phyloP scores from a whole-genome alignment of 257 asterid genomes.

The Euphrasia confusa region DNA sequence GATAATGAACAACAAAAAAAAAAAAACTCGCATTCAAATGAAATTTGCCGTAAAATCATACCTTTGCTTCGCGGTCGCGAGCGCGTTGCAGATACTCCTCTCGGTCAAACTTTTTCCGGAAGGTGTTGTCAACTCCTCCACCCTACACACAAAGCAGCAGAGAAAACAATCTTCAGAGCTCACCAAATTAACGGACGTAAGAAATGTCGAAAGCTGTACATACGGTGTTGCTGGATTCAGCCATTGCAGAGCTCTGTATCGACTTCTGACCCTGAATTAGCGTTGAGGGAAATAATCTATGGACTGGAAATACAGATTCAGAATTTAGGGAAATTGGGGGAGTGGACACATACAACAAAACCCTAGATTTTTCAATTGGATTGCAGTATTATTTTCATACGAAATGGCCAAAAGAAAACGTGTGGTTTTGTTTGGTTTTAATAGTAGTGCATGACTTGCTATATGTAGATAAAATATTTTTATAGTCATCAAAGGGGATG shows the following conservation, averaged over 20 bases:
- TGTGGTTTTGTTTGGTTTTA: too few species aligned
- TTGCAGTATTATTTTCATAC: too few species aligned
- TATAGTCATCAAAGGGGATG: slow-evolving; percentile 46
- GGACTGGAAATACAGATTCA: not conserved
- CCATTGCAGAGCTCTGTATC: slow-evolving; percentile 39
- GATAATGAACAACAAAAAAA: not conserved
- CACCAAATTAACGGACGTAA: slow-evolving; percentile 16
- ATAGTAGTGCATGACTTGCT: too few species aligned
- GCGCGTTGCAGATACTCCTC: slow-evolving; percentile 95
- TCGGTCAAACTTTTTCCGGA: slow-evolving; percentile 76
- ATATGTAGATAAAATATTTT: too few species aligned
- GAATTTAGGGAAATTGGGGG: slow-evolving; percentile 11
- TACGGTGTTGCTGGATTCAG: slow-evolving; percentile 62
- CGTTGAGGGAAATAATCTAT: slow-evolving; percentile 5
- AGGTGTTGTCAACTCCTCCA: slow-evolving; percentile 90
- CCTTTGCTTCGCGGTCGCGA: slow-evolving; percentile 91
- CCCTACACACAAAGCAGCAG: slow-evolving; percentile 37
- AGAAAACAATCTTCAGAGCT: not conserved
- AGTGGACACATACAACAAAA: not conserved
- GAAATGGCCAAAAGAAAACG: too few species aligned
- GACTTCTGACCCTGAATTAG: slow-evolving; percentile 6
- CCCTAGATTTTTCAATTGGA: too few species aligned
- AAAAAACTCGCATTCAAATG: not conserved
- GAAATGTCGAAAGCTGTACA: slow-evolving; percentile 23
- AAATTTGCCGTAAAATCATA: slow-evolving; percentile 11